phyloP scores from a whole-genome alignment of 2,329 filamentous ascomycete genomes.

The Aureobasidium melanogenum region DNA sequence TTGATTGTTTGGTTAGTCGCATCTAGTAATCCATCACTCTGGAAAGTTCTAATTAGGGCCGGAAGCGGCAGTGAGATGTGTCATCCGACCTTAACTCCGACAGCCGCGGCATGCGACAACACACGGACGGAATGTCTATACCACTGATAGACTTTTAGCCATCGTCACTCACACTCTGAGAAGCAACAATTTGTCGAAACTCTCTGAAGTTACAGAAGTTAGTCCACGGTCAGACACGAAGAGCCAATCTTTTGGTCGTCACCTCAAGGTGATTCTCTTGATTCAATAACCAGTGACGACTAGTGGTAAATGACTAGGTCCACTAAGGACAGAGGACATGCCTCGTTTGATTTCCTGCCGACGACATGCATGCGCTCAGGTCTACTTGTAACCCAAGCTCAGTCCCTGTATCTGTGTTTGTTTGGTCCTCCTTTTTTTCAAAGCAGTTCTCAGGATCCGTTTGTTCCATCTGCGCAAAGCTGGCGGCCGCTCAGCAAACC shows the following conservation, averaged over 20 bases:
- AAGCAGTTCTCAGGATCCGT: background rate
- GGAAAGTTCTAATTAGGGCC: background rate
- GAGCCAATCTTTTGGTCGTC: background rate
- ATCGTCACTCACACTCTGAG: background rate
- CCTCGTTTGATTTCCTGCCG: background rate
- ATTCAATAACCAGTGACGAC: background rate
- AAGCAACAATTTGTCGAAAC: too few species aligned
- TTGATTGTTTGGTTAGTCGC: background rate
- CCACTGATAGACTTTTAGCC: background rate
- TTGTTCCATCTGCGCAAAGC: background rate
- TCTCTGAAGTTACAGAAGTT: too few species aligned
- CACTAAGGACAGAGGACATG: background rate
- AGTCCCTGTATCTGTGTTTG: background rate
- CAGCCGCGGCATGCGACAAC: background rate
- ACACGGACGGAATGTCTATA: background rate
- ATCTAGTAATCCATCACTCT: background rate
- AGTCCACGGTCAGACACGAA: background rate
- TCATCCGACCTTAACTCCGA: background rate
- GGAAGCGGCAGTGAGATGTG: background rate
- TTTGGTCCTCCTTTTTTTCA: background rate
- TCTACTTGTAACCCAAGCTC: too few species aligned
- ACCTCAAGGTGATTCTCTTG: background rate
- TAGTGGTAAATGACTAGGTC: background rate
- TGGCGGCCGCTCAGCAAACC: background rate
- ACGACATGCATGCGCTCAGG: background rate